Conservation (phyloP, 371 early-diverging fungal species). For the Cokeromyces recurvatus region DNA sequence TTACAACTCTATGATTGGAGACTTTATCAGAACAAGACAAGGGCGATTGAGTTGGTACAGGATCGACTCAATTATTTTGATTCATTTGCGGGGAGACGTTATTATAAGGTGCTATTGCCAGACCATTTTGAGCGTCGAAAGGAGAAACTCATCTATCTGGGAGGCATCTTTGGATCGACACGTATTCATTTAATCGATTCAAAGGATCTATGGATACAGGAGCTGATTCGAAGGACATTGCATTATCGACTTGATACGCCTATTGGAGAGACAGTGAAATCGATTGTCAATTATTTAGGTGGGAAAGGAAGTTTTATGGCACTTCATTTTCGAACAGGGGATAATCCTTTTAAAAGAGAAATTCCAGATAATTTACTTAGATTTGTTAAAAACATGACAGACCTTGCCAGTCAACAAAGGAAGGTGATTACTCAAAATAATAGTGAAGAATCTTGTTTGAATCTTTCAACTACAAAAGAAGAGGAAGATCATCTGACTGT, state of each 20-base stretch:
- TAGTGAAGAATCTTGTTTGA: not conserved
- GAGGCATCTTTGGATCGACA: conserved; percentile 36
- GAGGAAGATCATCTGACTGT: too few relatives aligned
- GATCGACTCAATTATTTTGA: conserved; percentile 27
- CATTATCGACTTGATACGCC: conserved; percentile 32
- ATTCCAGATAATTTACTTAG: conserved; percentile 13
- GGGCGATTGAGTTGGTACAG: conserved; percentile 12
- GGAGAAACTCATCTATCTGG: conserved; percentile 32
- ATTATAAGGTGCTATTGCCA: conserved; percentile 24
- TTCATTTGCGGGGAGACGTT: conserved; percentile 32
- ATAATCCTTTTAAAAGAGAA: conserved; percentile 24
- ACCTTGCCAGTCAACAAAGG: not conserved
- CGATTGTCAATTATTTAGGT: conserved; percentile 29
- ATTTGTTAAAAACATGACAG: conserved; percentile 20
- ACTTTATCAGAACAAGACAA: conserved; percentile 26
- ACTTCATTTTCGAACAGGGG: conserved; percentile 40
- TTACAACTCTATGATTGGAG: conserved; percentile 42
- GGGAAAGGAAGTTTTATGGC: conserved; percentile 24
- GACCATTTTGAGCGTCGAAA: conserved; percentile 17
- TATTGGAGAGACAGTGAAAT: conserved; percentile 25
- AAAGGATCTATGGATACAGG: conserved; percentile 19
- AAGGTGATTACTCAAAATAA: too few relatives aligned
- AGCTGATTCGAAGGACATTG: conserved; percentile 17
- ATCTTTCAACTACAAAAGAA: not conserved
- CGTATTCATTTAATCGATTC: conserved; percentile 23